A percentile compares a stretch with the other conserved stretches of the same genome.
Evolutionary conservation across 202 grass and related monocot genomes (phyloP).

Genomic region (Setaria viridis): DNA sequence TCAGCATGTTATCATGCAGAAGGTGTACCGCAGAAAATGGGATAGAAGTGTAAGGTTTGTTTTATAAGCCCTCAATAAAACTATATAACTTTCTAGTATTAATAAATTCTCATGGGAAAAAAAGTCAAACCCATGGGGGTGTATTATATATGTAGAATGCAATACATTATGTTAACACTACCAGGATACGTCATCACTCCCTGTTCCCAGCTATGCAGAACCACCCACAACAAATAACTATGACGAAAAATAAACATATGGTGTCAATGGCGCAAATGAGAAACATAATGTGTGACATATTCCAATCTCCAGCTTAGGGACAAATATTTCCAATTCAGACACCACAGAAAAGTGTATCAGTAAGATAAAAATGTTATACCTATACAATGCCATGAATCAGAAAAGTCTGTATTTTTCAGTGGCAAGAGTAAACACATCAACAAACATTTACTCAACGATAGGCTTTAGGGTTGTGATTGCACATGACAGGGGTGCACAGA

Average conservation of each 20-base stretch:
- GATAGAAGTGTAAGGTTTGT: slow-evolving; percentile 18
- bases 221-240: slow-evolving; percentile 3
- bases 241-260: slow-evolving; percentile 17
- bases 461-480: background rate
- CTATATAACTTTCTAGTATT: slow-evolving; percentile 28
- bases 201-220: slow-evolving; percentile 9
- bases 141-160: background rate
- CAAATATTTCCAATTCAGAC: slow-evolving; percentile 14
- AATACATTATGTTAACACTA: slow-evolving; percentile 10
- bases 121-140: background rate
- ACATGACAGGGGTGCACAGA: background rate
- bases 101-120: background rate
- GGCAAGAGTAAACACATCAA: slow-evolving; percentile 19
- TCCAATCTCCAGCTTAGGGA: slow-evolving; percentile 13
- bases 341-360: background rate
- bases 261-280: background rate
- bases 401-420: background rate
- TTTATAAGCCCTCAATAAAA: background rate
- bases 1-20: slow-evolving; percentile 24
- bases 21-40: slow-evolving; percentile 35
- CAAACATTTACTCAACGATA: background rate
- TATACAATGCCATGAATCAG: background rate
- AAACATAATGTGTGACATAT: background rate
- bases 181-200: slow-evolving; percentile 17
- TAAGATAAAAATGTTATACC: slow-evolving; percentile 2